Base-by-base conservation (phyloP, 2,329 filamentous ascomycete genomes). In the Fusarium equiseti region DNA sequence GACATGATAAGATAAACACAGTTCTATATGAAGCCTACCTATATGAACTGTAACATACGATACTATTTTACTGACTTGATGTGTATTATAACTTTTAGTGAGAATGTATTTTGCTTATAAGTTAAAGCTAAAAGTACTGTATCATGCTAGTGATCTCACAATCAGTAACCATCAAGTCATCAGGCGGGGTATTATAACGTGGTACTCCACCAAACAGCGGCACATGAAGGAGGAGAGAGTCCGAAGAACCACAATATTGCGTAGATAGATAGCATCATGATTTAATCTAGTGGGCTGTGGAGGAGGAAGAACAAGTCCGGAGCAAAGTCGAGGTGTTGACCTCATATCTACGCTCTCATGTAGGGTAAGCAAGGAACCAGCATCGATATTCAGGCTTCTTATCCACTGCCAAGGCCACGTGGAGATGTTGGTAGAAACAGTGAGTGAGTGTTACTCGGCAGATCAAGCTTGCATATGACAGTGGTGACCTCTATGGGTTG, bases 371-470 rank as follows among this genome's bases (percentile, higher is more conserved):
- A 52, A 48, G 45, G 45, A 26, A 48, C 45, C 24, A n/a, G 27
- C 26, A 48, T 48, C 18, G 29, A n/a, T 12, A 29, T 48, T 29
- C 22, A 26, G 31, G 38, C 48, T 69, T 65, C 27, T 50, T 54
- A 38, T 64, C 73, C 73, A 75, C 66, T 75, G 62, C 66, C 53
- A 59, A 43, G 64, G 60, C 73, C 72, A 75, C 72, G 73, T 75
- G 73, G 72, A 73, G 32, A 44, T 35, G 29, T 20, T 15, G 26
- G 35, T 32, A 55, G 49, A 42, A 32, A 53, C 22, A 40, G n/a
- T 18, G 6, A 54, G 31, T 32, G 51, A 16, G 11, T 22, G 65
- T 46, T 40, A 58, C 50, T 32, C 29, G 31, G 20, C 44, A 58
- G 38, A 51, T 52, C 44, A 57, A 42, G 31, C 53, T 53, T 70